phyloP scores from a whole-genome alignment of 345 rosid species.

The Rhizophora apiculata region DNA sequence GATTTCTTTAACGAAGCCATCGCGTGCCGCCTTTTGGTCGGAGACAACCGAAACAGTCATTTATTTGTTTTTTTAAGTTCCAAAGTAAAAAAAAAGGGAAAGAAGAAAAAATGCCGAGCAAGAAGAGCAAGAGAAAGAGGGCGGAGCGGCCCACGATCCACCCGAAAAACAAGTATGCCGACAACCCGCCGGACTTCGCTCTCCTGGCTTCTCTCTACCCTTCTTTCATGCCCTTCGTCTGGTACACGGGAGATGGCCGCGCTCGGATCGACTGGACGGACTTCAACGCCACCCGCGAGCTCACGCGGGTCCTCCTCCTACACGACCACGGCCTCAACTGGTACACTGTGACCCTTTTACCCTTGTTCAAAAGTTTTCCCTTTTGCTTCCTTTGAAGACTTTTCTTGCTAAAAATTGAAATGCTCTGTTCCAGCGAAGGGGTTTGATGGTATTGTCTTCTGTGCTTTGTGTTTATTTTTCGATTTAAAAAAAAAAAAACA shows the following conservation, averaged over 20 bases:
- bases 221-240: constrained; percentile 65
- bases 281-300: constrained; percentile 81
- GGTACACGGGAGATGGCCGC: constrained; percentile 52
- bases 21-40: no score
- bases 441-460: not conserved
- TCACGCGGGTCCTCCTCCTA: constrained; percentile 72
- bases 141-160: constrained; percentile 45
- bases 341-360: constrained; percentile 44
- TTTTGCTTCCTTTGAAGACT: not conserved
- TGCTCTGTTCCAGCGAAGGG: not conserved
- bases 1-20: no score
- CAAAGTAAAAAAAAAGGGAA: no score
- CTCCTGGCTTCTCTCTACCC: constrained; percentile 68
- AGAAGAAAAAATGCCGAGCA: constrained; percentile 25
- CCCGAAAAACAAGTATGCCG: constrained; percentile 60
- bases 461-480: no score
- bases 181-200: constrained; percentile 71
- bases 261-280: constrained; percentile 88
- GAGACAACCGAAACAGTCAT: no score
- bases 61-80: no score
- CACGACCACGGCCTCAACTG: constrained; percentile 61
- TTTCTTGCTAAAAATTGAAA: not conserved
- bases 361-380: constrained; percentile 29
- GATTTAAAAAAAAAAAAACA: no score
- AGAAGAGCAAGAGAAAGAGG: constrained; percentile 51